Percentiles rank a stretch among this genome's conserved stretches.
Evolutionary conservation across 2,329 filamentous ascomycete species (phyloP).

Genomic region (Venturia asperata): DNA sequence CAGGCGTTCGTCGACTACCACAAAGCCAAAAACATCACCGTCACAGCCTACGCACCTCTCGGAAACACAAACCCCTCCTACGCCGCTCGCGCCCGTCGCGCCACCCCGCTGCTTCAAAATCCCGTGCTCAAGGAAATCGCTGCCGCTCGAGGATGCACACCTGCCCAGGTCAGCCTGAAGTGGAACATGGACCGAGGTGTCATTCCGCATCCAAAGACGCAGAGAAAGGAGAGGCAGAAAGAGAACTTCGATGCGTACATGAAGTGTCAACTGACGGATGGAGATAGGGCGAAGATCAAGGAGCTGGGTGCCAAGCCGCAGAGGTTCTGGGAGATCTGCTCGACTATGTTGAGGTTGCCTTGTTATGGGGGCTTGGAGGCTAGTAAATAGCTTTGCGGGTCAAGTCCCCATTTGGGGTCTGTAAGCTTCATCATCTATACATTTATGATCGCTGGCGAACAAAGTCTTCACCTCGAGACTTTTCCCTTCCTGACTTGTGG

Average conservation of each 20-base stretch:
- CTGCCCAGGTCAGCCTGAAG: constrained; percentile 15
- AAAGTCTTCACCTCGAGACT: too few species aligned
- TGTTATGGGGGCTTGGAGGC: constrained; percentile 1
- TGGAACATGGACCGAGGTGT: constrained; percentile 18
- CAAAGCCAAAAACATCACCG: constrained; percentile 59
- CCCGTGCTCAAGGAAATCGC: constrained; percentile 16
- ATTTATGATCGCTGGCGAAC: too few species aligned
- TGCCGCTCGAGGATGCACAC: constrained; percentile 3
- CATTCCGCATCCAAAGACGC: constrained; percentile 1
- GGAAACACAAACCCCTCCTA: constrained; percentile 34
- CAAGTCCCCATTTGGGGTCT: too few species aligned
- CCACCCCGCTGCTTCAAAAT: constrained; percentile 7
- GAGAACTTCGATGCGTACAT: constrained; percentile 17
- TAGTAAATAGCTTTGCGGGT: not conserved
- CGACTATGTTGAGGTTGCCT: constrained; percentile 7
- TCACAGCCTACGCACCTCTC: constrained; percentile 59
- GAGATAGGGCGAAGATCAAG: constrained; percentile 12
- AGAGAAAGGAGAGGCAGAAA: not conserved
- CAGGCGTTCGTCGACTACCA: constrained; percentile 65
- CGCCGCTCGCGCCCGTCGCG: not conserved
- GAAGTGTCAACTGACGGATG: constrained; percentile 13
- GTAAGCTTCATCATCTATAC: too few species aligned
- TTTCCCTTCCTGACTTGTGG: too few species aligned
- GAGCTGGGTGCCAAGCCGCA: not conserved
- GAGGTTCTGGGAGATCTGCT: constrained; percentile 14